A percentile compares a stretch with the other conserved stretches of the same genome.
Conservation (phyloP, 306 rosid species). For the Mucuna pruriens region DNA sequence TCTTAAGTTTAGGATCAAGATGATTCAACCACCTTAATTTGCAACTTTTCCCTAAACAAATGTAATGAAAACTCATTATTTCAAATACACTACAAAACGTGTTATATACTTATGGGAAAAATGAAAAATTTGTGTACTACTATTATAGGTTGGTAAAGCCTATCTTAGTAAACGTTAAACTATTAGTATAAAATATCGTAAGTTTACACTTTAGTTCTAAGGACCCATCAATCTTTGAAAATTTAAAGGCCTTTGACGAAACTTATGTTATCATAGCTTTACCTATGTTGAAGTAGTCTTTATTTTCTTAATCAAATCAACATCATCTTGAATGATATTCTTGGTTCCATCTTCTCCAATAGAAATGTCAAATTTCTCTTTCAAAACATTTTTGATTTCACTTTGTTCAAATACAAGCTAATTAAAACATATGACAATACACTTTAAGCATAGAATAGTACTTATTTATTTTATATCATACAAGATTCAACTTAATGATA, state of each 20-base stretch:
- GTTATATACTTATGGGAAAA: no score
- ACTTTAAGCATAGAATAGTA: neutral
- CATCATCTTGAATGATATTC: conserved; percentile 73
- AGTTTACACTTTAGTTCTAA: no score
- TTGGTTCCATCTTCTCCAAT: conserved; percentile 67
- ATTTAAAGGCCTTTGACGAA: neutral
- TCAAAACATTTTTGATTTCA: conserved; percentile 67
- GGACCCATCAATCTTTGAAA: neutral
- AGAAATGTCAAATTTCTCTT: conserved; percentile 67
- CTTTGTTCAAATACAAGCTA: conserved; percentile 39
- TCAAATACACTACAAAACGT: no score
- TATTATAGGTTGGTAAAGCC: no score
- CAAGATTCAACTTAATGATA: neutral
- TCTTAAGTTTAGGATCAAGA: no score
- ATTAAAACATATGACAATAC: neutral
- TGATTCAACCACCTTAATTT: no score
- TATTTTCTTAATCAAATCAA: conserved; percentile 63
- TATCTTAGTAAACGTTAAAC: no score
- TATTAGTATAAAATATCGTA: no score
- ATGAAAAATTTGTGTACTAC: no score
- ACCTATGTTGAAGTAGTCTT: conserved; percentile 39
- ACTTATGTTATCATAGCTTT: neutral
- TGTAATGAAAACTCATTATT: no score
- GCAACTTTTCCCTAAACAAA: no score
- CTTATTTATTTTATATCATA: neutral